phyloP scores from a whole-genome alignment of 306 rosid genomes.

The Fragaria nilgerrensis region DNA sequence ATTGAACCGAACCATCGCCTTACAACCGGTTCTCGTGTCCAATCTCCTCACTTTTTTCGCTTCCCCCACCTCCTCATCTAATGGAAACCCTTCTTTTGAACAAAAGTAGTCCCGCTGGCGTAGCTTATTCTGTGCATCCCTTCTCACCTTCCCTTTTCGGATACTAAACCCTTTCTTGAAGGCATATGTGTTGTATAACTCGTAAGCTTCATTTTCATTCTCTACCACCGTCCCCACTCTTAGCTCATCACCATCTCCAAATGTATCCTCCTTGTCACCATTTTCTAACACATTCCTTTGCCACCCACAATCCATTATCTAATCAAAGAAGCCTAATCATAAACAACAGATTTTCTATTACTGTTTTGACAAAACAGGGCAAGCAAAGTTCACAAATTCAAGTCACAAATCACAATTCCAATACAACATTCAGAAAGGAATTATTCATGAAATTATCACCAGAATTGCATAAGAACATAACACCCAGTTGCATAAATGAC shows the following conservation, averaged over 20 bases:
- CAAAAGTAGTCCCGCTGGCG: background rate
- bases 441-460: too few relatives aligned
- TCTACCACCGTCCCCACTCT: conserved; percentile 2
- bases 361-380: background rate
- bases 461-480: background rate
- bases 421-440: background rate
- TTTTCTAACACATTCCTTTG: background rate
- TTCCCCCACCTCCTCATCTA: conserved; percentile 7
- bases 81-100: conserved; percentile 6
- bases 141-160: conserved; percentile 2
- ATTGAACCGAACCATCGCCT: conserved; percentile 13
- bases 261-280: background rate
- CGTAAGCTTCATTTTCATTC: background rate
- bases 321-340: background rate
- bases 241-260: background rate
- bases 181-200: conserved; percentile 1
- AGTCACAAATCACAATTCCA: background rate
- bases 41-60: conserved; percentile 10
- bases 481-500: background rate
- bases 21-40: conserved; percentile 10
- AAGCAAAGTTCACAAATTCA: background rate
- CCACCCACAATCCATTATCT: conserved; percentile 4
- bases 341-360: conserved; percentile 3
- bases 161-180: conserved; percentile 11
- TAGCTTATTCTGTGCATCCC: background rate